Percentiles rank a stretch among this genome's conserved stretches.
Conservation (phyloP, 1,284 basidiomycete genomes). For the Sporisorium scitamineum region DNA sequence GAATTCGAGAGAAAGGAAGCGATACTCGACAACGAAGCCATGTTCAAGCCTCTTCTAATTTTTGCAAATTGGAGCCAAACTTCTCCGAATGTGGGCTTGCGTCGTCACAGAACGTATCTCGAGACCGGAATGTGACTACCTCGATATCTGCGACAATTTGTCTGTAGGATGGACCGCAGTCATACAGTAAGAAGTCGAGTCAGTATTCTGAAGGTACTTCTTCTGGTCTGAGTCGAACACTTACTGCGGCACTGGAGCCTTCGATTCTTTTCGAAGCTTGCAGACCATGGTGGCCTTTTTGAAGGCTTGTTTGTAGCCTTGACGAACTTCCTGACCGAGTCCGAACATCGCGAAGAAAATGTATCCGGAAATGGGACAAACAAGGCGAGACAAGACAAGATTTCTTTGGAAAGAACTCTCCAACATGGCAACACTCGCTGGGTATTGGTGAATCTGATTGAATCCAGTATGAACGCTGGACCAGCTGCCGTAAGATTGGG, state of each 20-base stretch:
- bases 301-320: constrained; percentile 17
- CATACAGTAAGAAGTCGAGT: neutral
- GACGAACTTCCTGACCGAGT: constrained; percentile 19
- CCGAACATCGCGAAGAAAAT: constrained; percentile 38
- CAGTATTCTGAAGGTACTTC: neutral
- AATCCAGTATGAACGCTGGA: constrained; percentile 13
- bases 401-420: neutral
- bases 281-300: neutral
- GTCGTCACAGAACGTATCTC: constrained; percentile 1
- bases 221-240: neutral
- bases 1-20: too few relatives aligned
- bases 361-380: constrained; percentile 9
- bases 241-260: constrained; percentile 4
- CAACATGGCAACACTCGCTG: neutral
- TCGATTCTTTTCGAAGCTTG: constrained; percentile 9
- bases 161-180: neutral
- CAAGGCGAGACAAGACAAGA: constrained; percentile 19
- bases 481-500: constrained; percentile 16
- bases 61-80: neutral
- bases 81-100: constrained; percentile 13
- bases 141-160: constrained; percentile 21
- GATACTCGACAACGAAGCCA: too few relatives aligned
- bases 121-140: constrained; percentile 19
- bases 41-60: constrained; percentile 8
- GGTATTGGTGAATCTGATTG: neutral